Evolutionary conservation across 371 early-diverging fungal genomes (phyloP), one percentile per base, ranked within the genome.

Genomic region (Lichtheimia hyalospora): DNA sequence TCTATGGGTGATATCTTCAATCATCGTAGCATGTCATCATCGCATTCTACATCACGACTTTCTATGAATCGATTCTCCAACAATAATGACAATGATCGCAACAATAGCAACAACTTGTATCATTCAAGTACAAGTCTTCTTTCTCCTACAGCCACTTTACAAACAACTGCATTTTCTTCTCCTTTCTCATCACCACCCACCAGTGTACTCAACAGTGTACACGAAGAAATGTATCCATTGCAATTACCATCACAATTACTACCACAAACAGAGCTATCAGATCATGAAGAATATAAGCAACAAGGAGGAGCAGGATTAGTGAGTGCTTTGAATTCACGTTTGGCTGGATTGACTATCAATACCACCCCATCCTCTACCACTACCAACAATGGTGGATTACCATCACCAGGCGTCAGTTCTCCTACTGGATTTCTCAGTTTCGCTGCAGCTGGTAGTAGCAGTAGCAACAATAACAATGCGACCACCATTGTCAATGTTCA

Each of bases 401-500:
- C 46, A 16, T 46, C 46, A 18, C 46, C 46, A 0, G 61, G 57
- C 5, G 34, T 61, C 42, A 61, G 61, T 15, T 61, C 60, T 5
- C 66, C 66, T 5, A 63, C 63, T 7, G 25, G 25, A 7, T 64
- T 42, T 23, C 60, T 60, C 15, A 64, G 55, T 23, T 16, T 62
- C 0, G 62, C 64, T n/a, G 46, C 18, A 46, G 21, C 34, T 8
- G n/a, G 18, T 46, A 21, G 46, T 16, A 18, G 60, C 73, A 6
- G 89, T 10, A 28, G 3, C 28, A 34, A 34, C 34, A 34, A 89
- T 63, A 95, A 94, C 71, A 92, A 96, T 68, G 96, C 96, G 1
- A 95, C 96, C 77, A 97, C 95, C 70, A 96, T 96, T 4, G 79
- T 95, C n/a, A 95, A 96, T 70, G 95, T 97, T n/a, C 96, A 96